Evolutionary conservation across 2,329 filamentous ascomycete genomes (phyloP).

Genomic region (Epichloe gansuensis): DNA sequence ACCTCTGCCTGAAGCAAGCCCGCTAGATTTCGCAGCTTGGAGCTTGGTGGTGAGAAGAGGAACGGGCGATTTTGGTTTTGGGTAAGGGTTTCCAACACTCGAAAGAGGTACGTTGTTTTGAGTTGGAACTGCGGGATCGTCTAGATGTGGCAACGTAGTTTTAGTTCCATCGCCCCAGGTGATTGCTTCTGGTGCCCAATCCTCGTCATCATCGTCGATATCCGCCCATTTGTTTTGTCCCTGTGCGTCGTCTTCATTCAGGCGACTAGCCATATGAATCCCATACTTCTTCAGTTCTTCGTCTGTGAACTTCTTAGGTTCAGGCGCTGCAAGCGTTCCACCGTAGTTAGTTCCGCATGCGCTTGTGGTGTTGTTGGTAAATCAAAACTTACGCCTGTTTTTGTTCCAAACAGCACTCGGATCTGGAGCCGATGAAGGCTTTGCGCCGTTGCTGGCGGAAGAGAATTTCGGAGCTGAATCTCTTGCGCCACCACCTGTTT

Average conservation of each 20-base stretch:
- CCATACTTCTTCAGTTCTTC: conserved; percentile 80
- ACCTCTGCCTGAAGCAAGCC: conserved; percentile 42
- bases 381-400: conserved; percentile 54
- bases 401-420: conserved; percentile 76
- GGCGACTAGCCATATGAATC: conserved; percentile 69
- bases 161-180: conserved; percentile 85
- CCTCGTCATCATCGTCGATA: conserved; percentile 78
- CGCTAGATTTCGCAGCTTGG: conserved; percentile 30
- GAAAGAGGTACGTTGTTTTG: conserved; percentile 15
- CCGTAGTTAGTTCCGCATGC: conserved; percentile 13
- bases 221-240: conserved; percentile 81
- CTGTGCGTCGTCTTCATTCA: conserved; percentile 60
- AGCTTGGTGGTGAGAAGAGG: conserved; percentile 23
- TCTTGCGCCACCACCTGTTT: conserved; percentile 50
- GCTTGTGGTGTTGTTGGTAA: not conserved
- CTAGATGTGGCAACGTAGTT: conserved; percentile 54
- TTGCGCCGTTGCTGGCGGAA: conserved; percentile 40
- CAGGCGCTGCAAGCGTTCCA: conserved; percentile 48
- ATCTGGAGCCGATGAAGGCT: conserved; percentile 51
- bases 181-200: conserved; percentile 74
- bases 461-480: conserved; percentile 35
- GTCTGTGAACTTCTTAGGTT: conserved; percentile 72
- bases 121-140: conserved; percentile 29
- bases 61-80: conserved; percentile 34
- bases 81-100: conserved; percentile 13